Evolutionary conservation across 768 basidiomycete genomes (phyloP).

Genomic region (Rhizopogon salebrosus): DNA sequence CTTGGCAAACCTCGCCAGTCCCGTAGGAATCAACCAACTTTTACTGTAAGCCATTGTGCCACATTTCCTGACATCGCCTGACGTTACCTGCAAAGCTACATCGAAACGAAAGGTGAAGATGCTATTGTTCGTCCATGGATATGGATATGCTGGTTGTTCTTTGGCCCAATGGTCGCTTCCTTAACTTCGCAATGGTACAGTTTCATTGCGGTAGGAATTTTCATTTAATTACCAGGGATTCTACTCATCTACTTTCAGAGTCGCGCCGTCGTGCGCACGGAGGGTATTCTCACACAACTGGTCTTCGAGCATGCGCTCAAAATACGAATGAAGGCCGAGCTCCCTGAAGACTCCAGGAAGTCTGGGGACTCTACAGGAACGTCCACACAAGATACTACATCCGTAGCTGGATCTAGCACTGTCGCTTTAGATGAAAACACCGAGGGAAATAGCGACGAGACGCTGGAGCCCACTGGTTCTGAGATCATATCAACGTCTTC

Average conservation of each 20-base stretch:
- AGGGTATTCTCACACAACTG: conserved; percentile 49
- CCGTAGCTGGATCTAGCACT: conserved; percentile 8
- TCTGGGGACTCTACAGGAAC: background rate
- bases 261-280: conserved; percentile 40
- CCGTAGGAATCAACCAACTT: conserved; percentile 27
- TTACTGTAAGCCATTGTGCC: conserved; percentile 15
- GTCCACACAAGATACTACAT: conserved; percentile 7
- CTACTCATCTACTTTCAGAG: conserved; percentile 20
- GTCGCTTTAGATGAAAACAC: conserved; percentile 5
- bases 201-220: conserved; percentile 26
- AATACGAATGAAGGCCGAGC: conserved; percentile 35
- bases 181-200: conserved; percentile 51
- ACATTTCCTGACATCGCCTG: background rate
- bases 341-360: conserved; percentile 8
- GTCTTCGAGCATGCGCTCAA: conserved; percentile 55
- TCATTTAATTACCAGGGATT: conserved; percentile 3
- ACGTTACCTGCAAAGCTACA: conserved; percentile 35
- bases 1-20: conserved; percentile 18
- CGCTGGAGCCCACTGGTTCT: background rate
- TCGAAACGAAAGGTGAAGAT: conserved; percentile 49
- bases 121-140: conserved; percentile 60
- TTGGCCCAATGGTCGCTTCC: conserved; percentile 40
- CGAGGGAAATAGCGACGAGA: conserved; percentile 3
- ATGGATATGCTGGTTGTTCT: conserved; percentile 52
- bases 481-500: background rate